Evolutionary conservation across 2,329 filamentous ascomycete genomes (phyloP).

Genomic region (Colletotrichum theobromicola): DNA sequence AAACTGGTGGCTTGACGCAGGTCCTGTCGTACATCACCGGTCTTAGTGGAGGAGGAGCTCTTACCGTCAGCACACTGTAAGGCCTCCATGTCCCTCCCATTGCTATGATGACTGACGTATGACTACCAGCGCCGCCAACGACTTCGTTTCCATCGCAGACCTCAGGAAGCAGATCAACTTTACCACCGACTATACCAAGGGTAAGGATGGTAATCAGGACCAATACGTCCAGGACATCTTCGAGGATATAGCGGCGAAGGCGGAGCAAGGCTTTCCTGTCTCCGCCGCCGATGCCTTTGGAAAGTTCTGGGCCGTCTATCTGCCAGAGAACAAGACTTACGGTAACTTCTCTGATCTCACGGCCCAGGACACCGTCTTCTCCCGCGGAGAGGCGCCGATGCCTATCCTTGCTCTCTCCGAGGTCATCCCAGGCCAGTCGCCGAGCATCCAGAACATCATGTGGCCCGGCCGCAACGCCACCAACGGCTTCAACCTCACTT

Average conservation of each 20-base stretch:
- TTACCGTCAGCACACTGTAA: conserved; percentile 29
- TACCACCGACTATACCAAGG: conserved; percentile 22
- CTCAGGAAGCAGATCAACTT: conserved; percentile 27
- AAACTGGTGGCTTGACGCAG: conserved; percentile 29
- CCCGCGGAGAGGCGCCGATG: conserved; percentile 29
- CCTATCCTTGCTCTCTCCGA: conserved; percentile 31
- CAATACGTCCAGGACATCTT: conserved; percentile 24
- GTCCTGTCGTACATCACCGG: conserved; percentile 30
- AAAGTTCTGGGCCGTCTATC: conserved; percentile 30
- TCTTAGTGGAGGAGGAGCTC: conserved; percentile 30
- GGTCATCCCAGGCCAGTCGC: conserved; percentile 31
- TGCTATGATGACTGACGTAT: background rate
- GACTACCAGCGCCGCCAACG: conserved; percentile 26
- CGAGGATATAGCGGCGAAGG: conserved; percentile 26
- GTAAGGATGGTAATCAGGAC: conserved; percentile 20
- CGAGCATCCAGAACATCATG: conserved; percentile 30
- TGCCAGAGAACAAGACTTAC: conserved; percentile 21
- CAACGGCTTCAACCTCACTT: conserved; percentile 31
- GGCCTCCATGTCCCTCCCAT: background rate
- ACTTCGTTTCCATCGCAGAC: conserved; percentile 26
- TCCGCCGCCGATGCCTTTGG: conserved; percentile 31
- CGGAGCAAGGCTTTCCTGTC: conserved; percentile 27
- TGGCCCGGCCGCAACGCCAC: conserved; percentile 30
- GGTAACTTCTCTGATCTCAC: conserved; percentile 29
- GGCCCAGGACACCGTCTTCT: conserved; percentile 19